Percentiles rank a stretch among this genome's conserved stretches.
Evolutionary conservation across 2,329 filamentous ascomycete species (phyloP).

Genomic region (Cercospora sojina): DNA sequence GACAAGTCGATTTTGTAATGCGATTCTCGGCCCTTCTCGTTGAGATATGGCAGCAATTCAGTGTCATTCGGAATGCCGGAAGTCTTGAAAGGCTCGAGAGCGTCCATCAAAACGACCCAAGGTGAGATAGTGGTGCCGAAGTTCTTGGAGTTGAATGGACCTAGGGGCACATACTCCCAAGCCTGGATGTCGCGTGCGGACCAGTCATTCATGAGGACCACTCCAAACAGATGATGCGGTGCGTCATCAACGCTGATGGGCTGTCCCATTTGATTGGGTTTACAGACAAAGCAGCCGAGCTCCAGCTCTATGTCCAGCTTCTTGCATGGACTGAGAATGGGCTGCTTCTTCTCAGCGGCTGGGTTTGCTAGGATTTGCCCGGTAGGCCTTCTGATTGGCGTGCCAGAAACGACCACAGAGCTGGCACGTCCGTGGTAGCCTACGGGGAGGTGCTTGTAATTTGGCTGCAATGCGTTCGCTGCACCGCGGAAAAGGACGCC

Average conservation of each 20-base stretch:
- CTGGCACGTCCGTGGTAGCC: conserved; percentile 79
- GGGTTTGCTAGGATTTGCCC: conserved; percentile 72
- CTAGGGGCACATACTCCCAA: conserved; percentile 77
- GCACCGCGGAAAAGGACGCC: conserved; percentile 72
- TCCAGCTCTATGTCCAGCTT: conserved; percentile 79
- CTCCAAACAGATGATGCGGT: conserved; percentile 71
- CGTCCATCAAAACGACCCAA: conserved; percentile 77
- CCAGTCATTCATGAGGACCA: conserved; percentile 86
- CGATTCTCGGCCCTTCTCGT: conserved; percentile 58
- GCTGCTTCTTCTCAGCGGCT: conserved; percentile 59
- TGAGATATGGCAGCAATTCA: conserved; percentile 61
- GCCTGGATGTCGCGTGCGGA: conserved; percentile 77
- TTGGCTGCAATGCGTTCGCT: conserved; percentile 71
- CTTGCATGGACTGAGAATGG: conserved; percentile 62
- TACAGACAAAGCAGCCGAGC: conserved; percentile 71
- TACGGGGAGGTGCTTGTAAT: conserved; percentile 78
- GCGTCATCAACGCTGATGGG: conserved; percentile 64
- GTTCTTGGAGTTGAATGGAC: conserved; percentile 82
- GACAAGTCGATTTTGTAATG: conserved; percentile 69
- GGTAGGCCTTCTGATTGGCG: conserved; percentile 68
- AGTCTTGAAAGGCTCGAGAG: conserved; percentile 68
- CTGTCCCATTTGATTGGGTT: conserved; percentile 62
- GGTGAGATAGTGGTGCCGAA: conserved; percentile 75
- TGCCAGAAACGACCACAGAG: conserved; percentile 72
- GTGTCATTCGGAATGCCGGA: conserved; percentile 56